phyloP scores from a whole-genome alignment of 805 yeast species.

The Pichia manshurica region DNA sequence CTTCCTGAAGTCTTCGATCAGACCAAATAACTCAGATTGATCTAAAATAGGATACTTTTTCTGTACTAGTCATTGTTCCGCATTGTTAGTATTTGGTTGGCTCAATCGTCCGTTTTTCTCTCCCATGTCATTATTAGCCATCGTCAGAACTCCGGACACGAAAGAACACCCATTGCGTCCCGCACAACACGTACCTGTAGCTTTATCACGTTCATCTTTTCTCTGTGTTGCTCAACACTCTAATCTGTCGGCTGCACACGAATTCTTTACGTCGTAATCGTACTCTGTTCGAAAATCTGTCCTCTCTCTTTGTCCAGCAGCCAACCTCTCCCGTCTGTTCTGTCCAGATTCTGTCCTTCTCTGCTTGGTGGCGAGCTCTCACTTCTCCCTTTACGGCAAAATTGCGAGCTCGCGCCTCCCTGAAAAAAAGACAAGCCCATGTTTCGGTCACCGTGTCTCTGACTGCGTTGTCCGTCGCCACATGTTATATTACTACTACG shows the following conservation, averaged over 20 bases:
- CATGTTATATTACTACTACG: too few species aligned
- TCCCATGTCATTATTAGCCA: not conserved
- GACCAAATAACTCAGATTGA: slow-evolving; percentile 79
- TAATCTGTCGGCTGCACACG: too few species aligned
- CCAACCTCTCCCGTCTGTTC: not conserved
- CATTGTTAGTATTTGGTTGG: not conserved
- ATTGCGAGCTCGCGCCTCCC: not conserved
- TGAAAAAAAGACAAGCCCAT: too few species aligned
- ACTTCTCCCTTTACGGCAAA: too few species aligned
- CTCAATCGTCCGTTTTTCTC: not conserved
- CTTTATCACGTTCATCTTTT: slow-evolving; percentile 55
- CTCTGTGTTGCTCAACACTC: too few species aligned
- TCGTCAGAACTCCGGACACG: not conserved
- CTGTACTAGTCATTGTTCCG: slow-evolving; percentile 28
- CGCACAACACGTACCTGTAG: slow-evolving; percentile 43
- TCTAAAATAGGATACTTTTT: slow-evolving; percentile 80
- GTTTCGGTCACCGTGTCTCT: too few species aligned
- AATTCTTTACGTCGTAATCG: too few species aligned
- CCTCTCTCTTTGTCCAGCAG: too few species aligned
- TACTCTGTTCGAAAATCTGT: too few species aligned
- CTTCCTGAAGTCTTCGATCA: slow-evolving; percentile 80
- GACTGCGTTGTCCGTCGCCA: too few species aligned
- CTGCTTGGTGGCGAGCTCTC: not conserved
- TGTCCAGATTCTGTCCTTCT: not conserved
- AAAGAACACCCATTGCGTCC: too few species aligned